Percentiles rank a stretch among this genome's conserved stretches.
phyloP scores from a whole-genome alignment of 805 yeast genomes.

The Huiozyma naganishii region DNA sequence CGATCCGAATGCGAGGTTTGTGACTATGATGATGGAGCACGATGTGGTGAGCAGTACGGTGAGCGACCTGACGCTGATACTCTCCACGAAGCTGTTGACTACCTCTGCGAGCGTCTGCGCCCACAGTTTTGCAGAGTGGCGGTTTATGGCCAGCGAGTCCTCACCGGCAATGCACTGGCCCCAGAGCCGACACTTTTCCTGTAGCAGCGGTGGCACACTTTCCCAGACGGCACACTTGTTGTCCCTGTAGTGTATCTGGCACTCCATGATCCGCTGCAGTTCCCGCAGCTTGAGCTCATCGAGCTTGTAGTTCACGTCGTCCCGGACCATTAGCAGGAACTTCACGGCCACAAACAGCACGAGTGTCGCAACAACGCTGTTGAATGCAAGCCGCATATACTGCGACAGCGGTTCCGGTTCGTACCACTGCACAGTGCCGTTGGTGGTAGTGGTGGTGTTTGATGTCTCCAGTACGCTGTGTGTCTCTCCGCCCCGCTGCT shows the following conservation, averaged over 20 bases:
- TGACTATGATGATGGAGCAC: slow-evolving; percentile 41
- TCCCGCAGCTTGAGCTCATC: slow-evolving; percentile 42
- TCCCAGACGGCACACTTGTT: slow-evolving; percentile 58
- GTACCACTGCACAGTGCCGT: neutral
- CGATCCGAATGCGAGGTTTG: slow-evolving; percentile 41
- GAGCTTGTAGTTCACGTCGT: slow-evolving; percentile 64
- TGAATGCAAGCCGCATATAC: slow-evolving; percentile 55
- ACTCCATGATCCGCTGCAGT: slow-evolving; percentile 50
- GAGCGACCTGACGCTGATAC: slow-evolving; percentile 62
- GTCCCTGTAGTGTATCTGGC: slow-evolving; percentile 56
- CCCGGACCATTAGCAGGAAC: slow-evolving; percentile 44
- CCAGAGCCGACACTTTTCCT: slow-evolving; percentile 60
- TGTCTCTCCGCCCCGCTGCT: too few species aligned
- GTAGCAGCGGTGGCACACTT: slow-evolving; percentile 60
- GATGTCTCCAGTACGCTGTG: too few species aligned
- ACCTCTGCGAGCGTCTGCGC: slow-evolving; percentile 81
- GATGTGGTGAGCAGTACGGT: slow-evolving; percentile 35
- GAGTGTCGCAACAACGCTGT: slow-evolving; percentile 39
- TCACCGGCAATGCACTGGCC: slow-evolving; percentile 48
- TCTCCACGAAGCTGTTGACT: slow-evolving; percentile 61
- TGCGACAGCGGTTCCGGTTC: slow-evolving; percentile 9
- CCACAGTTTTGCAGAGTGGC: slow-evolving; percentile 60
- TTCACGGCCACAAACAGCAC: slow-evolving; percentile 41
- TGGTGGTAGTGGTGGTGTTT: too few species aligned
- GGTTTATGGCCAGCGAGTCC: slow-evolving; percentile 28